Base-by-base conservation (phyloP, 2,329 filamentous ascomycete species). In the Cytospora mali region DNA sequence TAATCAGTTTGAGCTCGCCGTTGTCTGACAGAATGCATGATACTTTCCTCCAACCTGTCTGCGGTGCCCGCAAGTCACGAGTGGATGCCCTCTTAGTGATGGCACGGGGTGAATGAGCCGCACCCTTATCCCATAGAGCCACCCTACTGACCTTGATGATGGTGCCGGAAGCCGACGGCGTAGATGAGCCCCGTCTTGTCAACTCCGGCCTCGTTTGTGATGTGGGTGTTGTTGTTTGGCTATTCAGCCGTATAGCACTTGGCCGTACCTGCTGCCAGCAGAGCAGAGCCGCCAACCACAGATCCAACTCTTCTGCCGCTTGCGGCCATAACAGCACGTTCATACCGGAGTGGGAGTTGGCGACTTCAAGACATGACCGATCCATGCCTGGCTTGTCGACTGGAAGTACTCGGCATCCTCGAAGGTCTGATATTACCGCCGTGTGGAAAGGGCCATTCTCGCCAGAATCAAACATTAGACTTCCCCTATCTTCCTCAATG, bases 121-220 rank as follows among this genome's bases (percentile, higher is more conserved):
- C 71, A 1, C 88, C 89, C 73, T 90, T 95, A 75, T 98, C 93
- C 94, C 93, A 97, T 53, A 96, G 82, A 71, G 93, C 88, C 72
- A 97, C 86, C 72, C 93, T 93, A 61, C 93, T 95, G 54, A 97
- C 92, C 73, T 98, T 99, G 79, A 98, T 98, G 68, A 98, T 95
- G 61, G 52, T 56, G 35, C 48, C 48, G 25, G 69, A 64, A 23
- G 70, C 71, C 16, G 76, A 76, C 65, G 70, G 62, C 6, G 74
- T 69, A 0, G 73, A 73, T n/a, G 78, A 76, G 5, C 72, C 67
- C 48, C 80, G 77, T 58, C 80, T 77, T 57, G 74, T 78, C 60
- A 80, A 72, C 62, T 82, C 79, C 0, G 76, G 73, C 60, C 78
- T 75, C 29, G 57, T 60, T 35, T 65, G 63, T 27, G 63, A 65